These are phyloP conservation scores for Corylus americana DNA, from an alignment of 306 rosid species.

Conservation along the genomic window DNA sequence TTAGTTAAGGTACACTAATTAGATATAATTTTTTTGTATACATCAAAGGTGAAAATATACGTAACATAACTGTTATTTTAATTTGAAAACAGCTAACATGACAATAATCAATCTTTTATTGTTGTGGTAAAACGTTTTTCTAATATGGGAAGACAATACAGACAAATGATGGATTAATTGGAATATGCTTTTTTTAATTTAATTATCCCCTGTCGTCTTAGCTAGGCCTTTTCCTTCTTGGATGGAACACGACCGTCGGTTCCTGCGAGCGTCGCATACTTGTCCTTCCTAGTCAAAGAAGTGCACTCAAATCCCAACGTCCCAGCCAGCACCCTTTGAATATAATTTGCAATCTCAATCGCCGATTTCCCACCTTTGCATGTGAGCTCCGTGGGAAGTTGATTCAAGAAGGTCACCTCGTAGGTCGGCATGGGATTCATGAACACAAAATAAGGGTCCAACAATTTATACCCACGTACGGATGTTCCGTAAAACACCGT, in stretches of 20 bases:
- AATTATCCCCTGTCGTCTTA: no score
- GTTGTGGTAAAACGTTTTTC: conserved; percentile 27
- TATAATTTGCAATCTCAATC: conserved; percentile 85
- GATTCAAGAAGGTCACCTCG: conserved; percentile 84
- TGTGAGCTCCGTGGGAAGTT: conserved; percentile 70
- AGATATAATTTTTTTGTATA: conserved; percentile 12
- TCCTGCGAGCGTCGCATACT: conserved; percentile 79
- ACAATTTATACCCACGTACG: conserved; percentile 59
- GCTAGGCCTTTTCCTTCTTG: conserved; percentile 48
- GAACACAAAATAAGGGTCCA: conserved; percentile 92
- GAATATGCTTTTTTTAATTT: neutral
- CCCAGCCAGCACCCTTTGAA: conserved; percentile 79
- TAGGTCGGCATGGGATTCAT: conserved; percentile 87
- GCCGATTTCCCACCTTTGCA: conserved; percentile 76
- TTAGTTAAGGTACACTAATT: conserved; percentile 1
- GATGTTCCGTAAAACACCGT: conserved; percentile 83
- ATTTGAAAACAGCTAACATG: conserved; percentile 8
- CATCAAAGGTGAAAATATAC: conserved; percentile 27
- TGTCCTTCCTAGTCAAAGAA: conserved; percentile 78
- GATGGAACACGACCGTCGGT: conserved; percentile 75
- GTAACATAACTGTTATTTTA: conserved; percentile 27
- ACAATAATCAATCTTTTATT: conserved; percentile 37
- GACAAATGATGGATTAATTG: neutral
- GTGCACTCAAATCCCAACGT: conserved; percentile 94
- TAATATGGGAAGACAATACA: conserved; percentile 25